Base-by-base conservation (phyloP, 768 basidiomycete species). In the Naematelia encephala region DNA sequence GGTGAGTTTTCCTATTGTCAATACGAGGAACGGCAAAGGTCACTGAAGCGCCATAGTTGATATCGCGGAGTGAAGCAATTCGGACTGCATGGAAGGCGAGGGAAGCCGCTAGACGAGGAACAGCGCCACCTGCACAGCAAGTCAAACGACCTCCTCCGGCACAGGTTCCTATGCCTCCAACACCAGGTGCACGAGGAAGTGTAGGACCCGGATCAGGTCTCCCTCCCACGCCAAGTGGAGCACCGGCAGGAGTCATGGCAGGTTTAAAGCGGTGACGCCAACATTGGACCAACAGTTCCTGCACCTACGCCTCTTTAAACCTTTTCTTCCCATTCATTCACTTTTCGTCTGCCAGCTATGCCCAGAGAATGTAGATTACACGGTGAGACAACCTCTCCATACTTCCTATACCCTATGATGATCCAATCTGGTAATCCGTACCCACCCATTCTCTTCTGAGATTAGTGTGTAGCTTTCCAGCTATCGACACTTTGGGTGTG, bases 1-100 rank as follows among this genome's bases (percentile, higher is more conserved):
- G 64, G 94, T 97, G 69, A 72, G 87, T 22, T 43, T 5, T 23
- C 22, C 47, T 1, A 23, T 46, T 43, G 13, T 2, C 54, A 14
- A 13, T 46, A 14, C 22, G 19, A 26, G 42, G 5, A 10, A 19
- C 2, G 50, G 39, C 39, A 12, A 21, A 5, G 12, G n/a, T 21
- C 29, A 12, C 22, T 26, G 16, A 45, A 25, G n/a, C 27, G 4
- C 3, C 3, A 14, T 28, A 69, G 71, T 34, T 73, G 8, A 21
- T 69, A 4, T 28, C 71, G 12, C 61, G 60, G 0, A 60, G 55
- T 19, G 71, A 73, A 22, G 45, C 66, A 14, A 73, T 73, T 19
- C 26, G 64, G n/a, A 45, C 51, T 23, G 71, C 71, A 1, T 73
- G 71, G 71, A 69, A 73, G 47, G 54, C 63, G 1, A 27, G 71